A percentile compares a stretch with the other conserved stretches of the same genome.
Conservation (phyloP, 352 stramenopile species). For the Phytophthora pini region DNA sequence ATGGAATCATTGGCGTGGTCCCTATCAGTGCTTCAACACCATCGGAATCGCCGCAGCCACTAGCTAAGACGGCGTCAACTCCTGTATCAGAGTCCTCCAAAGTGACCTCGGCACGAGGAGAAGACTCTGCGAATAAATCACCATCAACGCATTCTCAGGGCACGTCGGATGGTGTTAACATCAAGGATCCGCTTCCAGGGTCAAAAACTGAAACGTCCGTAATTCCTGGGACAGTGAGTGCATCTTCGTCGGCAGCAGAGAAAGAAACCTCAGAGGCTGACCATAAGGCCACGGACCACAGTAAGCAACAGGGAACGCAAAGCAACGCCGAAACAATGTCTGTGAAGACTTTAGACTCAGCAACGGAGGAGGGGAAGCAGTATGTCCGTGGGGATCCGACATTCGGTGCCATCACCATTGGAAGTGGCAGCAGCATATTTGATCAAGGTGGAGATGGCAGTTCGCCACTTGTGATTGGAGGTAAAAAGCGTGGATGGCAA, state of each 20-base stretch:
- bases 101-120: background rate
- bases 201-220: background rate
- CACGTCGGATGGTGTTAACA: background rate
- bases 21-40: background rate
- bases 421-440: conserved; percentile 19
- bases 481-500: conserved; percentile 44
- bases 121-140: background rate
- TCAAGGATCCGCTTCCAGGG: background rate
- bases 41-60: background rate
- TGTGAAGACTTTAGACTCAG: conserved; percentile 13
- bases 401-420: conserved; percentile 8
- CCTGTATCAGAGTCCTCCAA: background rate
- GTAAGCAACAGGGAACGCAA: background rate
- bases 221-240: background rate
- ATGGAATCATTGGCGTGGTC: background rate
- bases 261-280: conserved; percentile 1
- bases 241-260: background rate
- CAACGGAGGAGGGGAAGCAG: conserved; percentile 9
- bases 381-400: conserved; percentile 41
- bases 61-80: background rate
- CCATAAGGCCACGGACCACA: background rate
- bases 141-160: background rate
- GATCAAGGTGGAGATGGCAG: conserved; percentile 6
- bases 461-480: conserved; percentile 44
- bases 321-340: conserved; percentile 11